phyloP scores from a whole-genome alignment of 352 stramenopile species.

The Thraustochytrium sp. region DNA sequence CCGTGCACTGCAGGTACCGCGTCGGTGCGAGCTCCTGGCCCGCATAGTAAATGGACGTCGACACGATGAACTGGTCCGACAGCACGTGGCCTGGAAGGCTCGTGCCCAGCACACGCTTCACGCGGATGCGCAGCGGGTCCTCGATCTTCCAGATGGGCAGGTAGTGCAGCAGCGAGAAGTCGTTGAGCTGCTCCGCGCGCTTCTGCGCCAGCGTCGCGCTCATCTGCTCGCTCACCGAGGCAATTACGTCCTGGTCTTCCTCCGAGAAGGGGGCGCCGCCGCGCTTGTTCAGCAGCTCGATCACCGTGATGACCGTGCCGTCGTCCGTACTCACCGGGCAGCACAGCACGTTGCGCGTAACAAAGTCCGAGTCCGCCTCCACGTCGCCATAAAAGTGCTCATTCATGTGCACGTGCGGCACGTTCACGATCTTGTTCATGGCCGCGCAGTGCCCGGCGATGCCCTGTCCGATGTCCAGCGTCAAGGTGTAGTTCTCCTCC shows the following conservation, averaged over 20 bases:
- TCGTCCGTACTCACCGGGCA: conserved; percentile 43
- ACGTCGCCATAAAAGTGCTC: conserved; percentile 39
- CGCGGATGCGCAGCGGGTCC: not conserved
- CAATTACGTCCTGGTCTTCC: conserved; percentile 45
- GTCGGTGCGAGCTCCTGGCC: not conserved
- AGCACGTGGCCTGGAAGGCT: not conserved
- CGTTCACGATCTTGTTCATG: conserved; percentile 38
- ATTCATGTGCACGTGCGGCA: conserved; percentile 23
- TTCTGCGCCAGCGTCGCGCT: conserved; percentile 23
- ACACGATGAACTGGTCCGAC: conserved; percentile 18
- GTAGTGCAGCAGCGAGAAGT: conserved; percentile 11
- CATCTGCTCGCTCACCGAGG: conserved; percentile 31
- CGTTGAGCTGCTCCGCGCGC: not conserved
- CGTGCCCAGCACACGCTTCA: conserved; percentile 22
- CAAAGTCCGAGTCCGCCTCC: not conserved
- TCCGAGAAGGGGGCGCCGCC: conserved; percentile 31
- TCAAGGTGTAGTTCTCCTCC: not conserved
- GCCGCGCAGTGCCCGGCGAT: conserved; percentile 26
- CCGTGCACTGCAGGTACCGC: not conserved
- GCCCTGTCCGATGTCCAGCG: conserved; percentile 15
- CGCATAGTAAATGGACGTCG: not conserved
- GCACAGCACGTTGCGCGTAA: conserved; percentile 31
- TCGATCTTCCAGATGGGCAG: conserved; percentile 24
- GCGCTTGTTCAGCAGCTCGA: conserved; percentile 52
- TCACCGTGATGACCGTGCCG: conserved; percentile 47